Conservation (phyloP, 1,284 basidiomycete genomes). For the Mycosarcoma maydis region DNA sequence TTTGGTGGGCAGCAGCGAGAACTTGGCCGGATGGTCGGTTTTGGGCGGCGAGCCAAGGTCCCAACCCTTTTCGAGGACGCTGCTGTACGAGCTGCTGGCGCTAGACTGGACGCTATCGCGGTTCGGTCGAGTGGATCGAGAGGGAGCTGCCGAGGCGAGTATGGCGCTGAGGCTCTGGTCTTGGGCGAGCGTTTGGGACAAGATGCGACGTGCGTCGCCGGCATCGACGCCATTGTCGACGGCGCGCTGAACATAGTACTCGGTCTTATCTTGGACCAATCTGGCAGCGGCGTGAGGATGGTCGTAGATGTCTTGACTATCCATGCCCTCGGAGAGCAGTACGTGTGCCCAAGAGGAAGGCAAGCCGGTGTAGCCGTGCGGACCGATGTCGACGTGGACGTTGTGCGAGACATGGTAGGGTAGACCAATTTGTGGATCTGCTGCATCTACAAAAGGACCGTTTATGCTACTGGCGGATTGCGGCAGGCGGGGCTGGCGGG, state of each 20-base stretch:
- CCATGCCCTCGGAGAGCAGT: slow-evolving; percentile 39
- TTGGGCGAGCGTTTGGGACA: slow-evolving; percentile 25
- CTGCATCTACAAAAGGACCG: slow-evolving; percentile 31
- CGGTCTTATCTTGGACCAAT: slow-evolving; percentile 32
- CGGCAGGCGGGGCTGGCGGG: too few relatives aligned
- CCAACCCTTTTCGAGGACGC: slow-evolving; percentile 48
- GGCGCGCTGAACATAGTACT: slow-evolving; percentile 42
- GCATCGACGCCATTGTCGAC: slow-evolving; percentile 33
- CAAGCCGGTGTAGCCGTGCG: slow-evolving; percentile 54
- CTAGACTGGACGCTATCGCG: slow-evolving; percentile 31
- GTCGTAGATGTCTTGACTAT: slow-evolving; percentile 19
- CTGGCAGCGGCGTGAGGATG: slow-evolving; percentile 35
- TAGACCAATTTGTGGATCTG: slow-evolving; percentile 51
- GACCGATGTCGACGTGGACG: slow-evolving; percentile 58
- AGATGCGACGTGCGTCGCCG: slow-evolving; percentile 21
- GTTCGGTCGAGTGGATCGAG: slow-evolving; percentile 5
- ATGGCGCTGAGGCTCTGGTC: slow-evolving; percentile 24
- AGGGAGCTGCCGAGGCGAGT: slow-evolving; percentile 2
- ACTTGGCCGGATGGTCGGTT: neutral
- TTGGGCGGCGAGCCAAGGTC: slow-evolving; percentile 34
- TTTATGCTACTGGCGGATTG: too few relatives aligned
- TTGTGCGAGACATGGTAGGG: slow-evolving; percentile 57
- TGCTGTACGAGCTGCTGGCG: slow-evolving; percentile 54
- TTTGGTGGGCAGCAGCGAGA: slow-evolving; percentile 25
- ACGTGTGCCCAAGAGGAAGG: slow-evolving; percentile 53